Conservation (phyloP, 306 rosid genomes). For the Gastrolobium villosum region DNA sequence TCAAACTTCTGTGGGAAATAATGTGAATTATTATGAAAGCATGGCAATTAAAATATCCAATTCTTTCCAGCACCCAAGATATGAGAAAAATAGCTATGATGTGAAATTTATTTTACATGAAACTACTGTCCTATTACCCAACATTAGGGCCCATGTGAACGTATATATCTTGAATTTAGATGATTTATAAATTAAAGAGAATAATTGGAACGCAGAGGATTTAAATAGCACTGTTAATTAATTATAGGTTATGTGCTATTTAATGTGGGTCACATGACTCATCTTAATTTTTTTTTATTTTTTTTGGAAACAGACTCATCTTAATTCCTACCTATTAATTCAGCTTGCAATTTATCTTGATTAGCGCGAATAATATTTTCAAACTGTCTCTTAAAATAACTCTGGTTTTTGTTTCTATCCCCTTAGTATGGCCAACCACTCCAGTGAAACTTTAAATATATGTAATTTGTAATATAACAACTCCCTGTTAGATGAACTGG, state of each 20-base stretch:
- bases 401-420: constrained; percentile 16
- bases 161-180: constrained; percentile 19
- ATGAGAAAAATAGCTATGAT: background rate
- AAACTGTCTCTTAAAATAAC: constrained; percentile 8
- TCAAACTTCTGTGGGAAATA: constrained; percentile 8
- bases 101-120: constrained; percentile 34
- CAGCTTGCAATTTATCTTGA: constrained; percentile 31
- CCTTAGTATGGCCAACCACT: constrained; percentile 15
- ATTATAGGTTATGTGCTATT: constrained; percentile 28
- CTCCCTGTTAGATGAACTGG: background rate
- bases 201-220: constrained; percentile 43
- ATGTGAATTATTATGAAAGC: background rate
- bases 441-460: constrained; percentile 23
- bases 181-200: constrained; percentile 30
- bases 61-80: background rate
- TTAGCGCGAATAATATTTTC: constrained; percentile 36
- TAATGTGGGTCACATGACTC: constrained; percentile 53
- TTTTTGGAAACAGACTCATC: too few species aligned
- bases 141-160: constrained; percentile 39
- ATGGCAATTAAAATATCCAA: background rate
- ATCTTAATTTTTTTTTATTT: constrained; percentile 19
- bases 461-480: constrained; percentile 12
- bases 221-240: constrained; percentile 37
- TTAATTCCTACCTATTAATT: background rate
- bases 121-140: constrained; percentile 45